Base-by-base conservation (phyloP, 208 protist species). In the Crithidia expoeki region DNA sequence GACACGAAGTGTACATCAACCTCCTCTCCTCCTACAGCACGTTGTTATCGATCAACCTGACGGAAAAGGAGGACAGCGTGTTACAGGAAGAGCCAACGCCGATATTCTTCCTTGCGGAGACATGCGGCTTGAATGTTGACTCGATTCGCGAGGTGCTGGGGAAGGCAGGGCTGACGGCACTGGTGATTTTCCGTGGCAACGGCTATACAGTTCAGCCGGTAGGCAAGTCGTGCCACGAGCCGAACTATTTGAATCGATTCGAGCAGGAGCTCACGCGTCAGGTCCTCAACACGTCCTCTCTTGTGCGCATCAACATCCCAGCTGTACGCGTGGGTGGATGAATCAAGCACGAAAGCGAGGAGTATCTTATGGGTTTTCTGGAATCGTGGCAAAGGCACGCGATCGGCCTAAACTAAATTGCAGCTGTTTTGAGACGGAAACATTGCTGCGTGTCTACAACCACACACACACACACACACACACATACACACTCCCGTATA, bases 181-280 rank as follows among this genome's bases (percentile, higher is more conserved):
- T 62, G n/a, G 58, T 77, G 16, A 50, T 77, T n/a, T 77, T 46
- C 50, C 55, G 72, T 28, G 49, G 64, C 16, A 40, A 9, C 36
- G 55, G 63, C 2, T 77, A 86, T 38, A 81, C 67, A 2, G 55
- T 86, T 66, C 53, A 82, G 27, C 71, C 70, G 0, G 58, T 69
- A 27, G 46, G 62, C 9, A 44, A 32, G 4, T 21, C 38, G 23
- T 67, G 55, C 25, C 19, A 16, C 7, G 30, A 32, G n/a, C 12
- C 30, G 58, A 19, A 52, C 47, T 52, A 52, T 16, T 9, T 17
- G 21, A 52, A n/a, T 9, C 42, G 5, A 17, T 9, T 17, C 4
- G 42, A 47, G 42, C 16, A 47, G 4, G 4, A n/a, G 42, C 42
- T 47, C 14, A 21, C 42, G 42, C 42, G 42, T 9, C 42, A 47